phyloP scores from a whole-genome alignment of 2,329 filamentous ascomycete genomes.

The Paecilomyces niveus region DNA sequence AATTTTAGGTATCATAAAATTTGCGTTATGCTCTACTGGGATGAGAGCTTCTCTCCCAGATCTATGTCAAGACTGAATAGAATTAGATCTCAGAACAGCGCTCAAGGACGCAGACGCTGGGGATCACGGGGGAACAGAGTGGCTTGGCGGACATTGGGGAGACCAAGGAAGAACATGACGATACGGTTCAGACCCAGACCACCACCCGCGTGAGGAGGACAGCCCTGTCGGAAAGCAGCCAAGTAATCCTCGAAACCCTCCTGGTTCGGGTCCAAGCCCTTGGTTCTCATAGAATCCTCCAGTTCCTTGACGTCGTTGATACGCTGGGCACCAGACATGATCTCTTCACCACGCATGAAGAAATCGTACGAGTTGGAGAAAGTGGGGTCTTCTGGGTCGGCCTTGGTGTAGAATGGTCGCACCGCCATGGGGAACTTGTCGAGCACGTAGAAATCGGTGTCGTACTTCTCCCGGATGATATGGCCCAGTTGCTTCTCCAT shows the following conservation, averaged over 20 bases:
- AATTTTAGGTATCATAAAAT: neutral
- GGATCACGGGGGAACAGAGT: conserved; percentile 60
- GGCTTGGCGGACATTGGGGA: conserved; percentile 56
- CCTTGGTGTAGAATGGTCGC: conserved; percentile 87
- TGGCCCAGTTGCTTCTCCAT: conserved; percentile 67
- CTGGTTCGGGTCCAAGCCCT: conserved; percentile 52
- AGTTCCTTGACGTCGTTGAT: conserved; percentile 56
- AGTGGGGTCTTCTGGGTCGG: conserved; percentile 58
- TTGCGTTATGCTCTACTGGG: conserved; percentile 9
- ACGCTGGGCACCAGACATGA: conserved; percentile 61
- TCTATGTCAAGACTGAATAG: neutral
- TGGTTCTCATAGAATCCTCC: conserved; percentile 50
- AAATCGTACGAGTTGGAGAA: conserved; percentile 65
- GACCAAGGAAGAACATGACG: conserved; percentile 59
- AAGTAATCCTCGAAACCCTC: conserved; percentile 59
- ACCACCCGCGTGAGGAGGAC: conserved; percentile 58
- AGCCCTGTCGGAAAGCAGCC: conserved; percentile 57
- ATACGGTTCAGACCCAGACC: conserved; percentile 61
- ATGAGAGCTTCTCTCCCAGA: neutral
- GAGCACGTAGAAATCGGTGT: conserved; percentile 92
- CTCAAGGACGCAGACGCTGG: conserved; percentile 42
- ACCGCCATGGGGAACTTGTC: conserved; percentile 91
- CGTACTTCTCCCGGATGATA: conserved; percentile 79
- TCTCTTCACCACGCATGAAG: conserved; percentile 65
- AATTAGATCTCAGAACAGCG: neutral